phyloP scores from a whole-genome alignment of 352 stramenopile species.

The Globisporangium ultimum region DNA sequence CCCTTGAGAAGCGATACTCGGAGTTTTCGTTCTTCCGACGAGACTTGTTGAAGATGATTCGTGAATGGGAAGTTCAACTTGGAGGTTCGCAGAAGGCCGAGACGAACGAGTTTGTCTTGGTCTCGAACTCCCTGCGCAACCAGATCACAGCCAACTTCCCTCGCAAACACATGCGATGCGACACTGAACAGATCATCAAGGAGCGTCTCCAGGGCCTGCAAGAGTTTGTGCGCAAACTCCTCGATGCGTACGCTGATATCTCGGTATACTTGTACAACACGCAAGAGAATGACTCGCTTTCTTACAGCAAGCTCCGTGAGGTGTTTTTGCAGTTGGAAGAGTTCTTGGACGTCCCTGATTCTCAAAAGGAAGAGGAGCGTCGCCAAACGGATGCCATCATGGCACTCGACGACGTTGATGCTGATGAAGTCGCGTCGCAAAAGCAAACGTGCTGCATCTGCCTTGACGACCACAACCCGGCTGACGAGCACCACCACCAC shows the following conservation, averaged over 20 bases:
- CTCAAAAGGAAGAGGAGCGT: no score
- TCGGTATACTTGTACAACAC: no score
- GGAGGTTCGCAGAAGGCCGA: constrained; percentile 2
- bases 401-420: no score
- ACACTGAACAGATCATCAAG: constrained; percentile 18
- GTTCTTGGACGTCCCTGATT: no score
- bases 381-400: no score
- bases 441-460: constrained; percentile 20
- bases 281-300: constrained; percentile 2
- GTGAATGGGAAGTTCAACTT: constrained; percentile 19
- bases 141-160: constrained; percentile 18
- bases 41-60: constrained; percentile 20
- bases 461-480: constrained; percentile 11
- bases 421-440: neutral
- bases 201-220: constrained; percentile 14
- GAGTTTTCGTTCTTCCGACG: constrained; percentile 28
- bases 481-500: neutral
- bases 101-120: constrained; percentile 21
- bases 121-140: constrained; percentile 20
- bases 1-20: constrained; percentile 31
- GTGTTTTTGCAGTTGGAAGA: no score
- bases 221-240: no score
- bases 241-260: no score
- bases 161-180: constrained; percentile 14
- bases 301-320: neutral